Conservation (phyloP, 1,284 basidiomycete species). For the Irpex sp. region DNA sequence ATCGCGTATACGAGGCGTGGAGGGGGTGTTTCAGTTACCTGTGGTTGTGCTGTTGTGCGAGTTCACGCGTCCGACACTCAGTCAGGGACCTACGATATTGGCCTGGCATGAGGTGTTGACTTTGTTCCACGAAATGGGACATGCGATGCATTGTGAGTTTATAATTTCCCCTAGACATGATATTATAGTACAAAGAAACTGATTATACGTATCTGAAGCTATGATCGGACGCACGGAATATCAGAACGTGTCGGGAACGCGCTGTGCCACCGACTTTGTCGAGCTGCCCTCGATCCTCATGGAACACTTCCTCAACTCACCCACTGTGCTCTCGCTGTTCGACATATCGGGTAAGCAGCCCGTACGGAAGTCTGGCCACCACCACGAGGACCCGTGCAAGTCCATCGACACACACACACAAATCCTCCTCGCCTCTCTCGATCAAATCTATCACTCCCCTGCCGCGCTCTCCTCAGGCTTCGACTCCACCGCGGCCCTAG, state of each 20-base stretch:
- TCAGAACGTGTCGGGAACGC: slow-evolving; percentile 96
- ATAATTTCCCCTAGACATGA: neutral
- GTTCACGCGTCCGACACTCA: slow-evolving; percentile 63
- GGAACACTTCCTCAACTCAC: slow-evolving; percentile 93
- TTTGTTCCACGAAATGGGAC: slow-evolving; percentile 98
- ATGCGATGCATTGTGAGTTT: slow-evolving; percentile 94
- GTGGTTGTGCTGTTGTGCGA: slow-evolving; percentile 91
- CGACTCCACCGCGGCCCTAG: slow-evolving; percentile 66
- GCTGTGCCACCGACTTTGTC: slow-evolving; percentile 97
- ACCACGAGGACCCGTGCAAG: slow-evolving; percentile 66
- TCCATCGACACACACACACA: slow-evolving; percentile 87
- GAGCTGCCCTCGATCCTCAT: slow-evolving; percentile 97
- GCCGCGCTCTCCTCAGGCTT: slow-evolving; percentile 50
- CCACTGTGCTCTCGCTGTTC: slow-evolving; percentile 79
- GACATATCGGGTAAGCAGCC: slow-evolving; percentile 40
- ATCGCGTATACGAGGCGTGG: slow-evolving; percentile 50
- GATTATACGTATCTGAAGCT: neutral
- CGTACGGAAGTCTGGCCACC: slow-evolving; percentile 42
- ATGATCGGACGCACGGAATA: slow-evolving; percentile 98
- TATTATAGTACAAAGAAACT: neutral
- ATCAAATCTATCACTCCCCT: slow-evolving; percentile 87
- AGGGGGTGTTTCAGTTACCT: slow-evolving; percentile 82
- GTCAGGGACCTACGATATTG: slow-evolving; percentile 67
- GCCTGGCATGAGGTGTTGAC: slow-evolving; percentile 96
- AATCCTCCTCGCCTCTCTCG: slow-evolving; percentile 85